phyloP scores from a whole-genome alignment of 164 flowering plant genomes.

The Amborella trichopoda region DNA sequence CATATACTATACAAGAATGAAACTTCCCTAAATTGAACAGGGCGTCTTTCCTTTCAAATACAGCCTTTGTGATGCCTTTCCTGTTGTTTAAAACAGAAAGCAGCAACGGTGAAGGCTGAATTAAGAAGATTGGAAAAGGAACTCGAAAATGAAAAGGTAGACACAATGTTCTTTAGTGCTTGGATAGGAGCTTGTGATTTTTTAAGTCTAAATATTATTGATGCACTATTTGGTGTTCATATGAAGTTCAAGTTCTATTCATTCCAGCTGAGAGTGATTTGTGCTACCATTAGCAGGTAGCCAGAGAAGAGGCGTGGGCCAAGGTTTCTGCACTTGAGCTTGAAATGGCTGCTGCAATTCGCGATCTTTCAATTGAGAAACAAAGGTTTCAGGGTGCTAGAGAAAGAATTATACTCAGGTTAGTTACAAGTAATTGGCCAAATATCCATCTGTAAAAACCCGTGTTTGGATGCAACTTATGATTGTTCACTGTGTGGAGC shows the following conservation, averaged over 20 bases:
- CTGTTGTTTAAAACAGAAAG: constrained; percentile 37
- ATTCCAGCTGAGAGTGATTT: constrained; percentile 39
- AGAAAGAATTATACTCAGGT: constrained; percentile 96
- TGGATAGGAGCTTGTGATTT: neutral
- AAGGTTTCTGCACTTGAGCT: constrained; percentile 88
- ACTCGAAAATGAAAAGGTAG: constrained; percentile 92
- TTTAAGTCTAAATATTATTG: neutral
- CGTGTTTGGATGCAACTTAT: too few species aligned
- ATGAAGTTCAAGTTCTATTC: too few species aligned
- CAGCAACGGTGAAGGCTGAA: constrained; percentile 64
- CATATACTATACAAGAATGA: too few species aligned
- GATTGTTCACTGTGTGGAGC: too few species aligned
- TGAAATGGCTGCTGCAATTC: constrained; percentile 74
- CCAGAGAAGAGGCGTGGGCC: constrained; percentile 99
- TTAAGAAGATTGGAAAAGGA: constrained; percentile 43
- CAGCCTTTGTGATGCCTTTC: too few species aligned
- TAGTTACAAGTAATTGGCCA: constrained; percentile 15
- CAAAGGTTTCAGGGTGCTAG: constrained; percentile 77
- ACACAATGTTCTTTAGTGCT: constrained; percentile 4
- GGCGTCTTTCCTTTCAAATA: too few species aligned
- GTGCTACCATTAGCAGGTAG: constrained; percentile 89
- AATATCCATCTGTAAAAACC: too few species aligned
- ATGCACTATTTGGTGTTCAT: neutral
- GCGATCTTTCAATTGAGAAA: constrained; percentile 88
- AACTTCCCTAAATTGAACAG: too few species aligned